Evolutionary conservation across 257 asterid genomes (phyloP), one percentile per base, ranked within the genome.

Genomic region (Coffea eugenioides): DNA sequence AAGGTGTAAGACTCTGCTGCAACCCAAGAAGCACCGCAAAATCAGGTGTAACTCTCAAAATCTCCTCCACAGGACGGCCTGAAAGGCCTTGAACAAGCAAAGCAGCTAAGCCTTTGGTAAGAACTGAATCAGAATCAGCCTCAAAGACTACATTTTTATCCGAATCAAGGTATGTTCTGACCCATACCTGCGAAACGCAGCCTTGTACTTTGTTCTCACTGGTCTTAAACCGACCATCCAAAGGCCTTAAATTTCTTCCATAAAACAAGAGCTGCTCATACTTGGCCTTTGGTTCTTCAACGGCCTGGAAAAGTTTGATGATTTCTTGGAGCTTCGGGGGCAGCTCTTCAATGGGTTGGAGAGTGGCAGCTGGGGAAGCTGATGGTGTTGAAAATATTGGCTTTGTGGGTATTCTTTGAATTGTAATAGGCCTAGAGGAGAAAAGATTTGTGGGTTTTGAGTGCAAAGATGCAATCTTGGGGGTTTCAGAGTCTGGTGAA

Each of bases 111-210:
- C 98, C 98, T 86, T 93, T 90, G 8, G 97, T 93, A 31, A 94
- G 89, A 39, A 88, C 74, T 1, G 97, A 90, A 73, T 94, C 98
- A 27, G 98, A 94, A 89, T 94, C 97, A 2, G 97, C 97, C 82
- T 94, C 97, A 82, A 91, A 93, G 77, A 90, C 27, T 0, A 91
- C 97, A 69, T 88, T 90, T 77, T 85, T 91, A 84, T 90, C 89
- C 6, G 66, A 27, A 64, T 92, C 95, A 68, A 92, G 81, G 39
- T 84, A 90, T 0, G 96, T 93, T 82, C 94, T 83, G 64, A 94
- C 93, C 94, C 98, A 94, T 23, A 90, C 98, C 91, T 90, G 97
- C n/a, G 98, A 89, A 82, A 90, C 93, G 73, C 96, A 92, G 52
- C 96, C 96, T 76, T 89, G 90, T 4, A 93, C 97, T 79, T 89